These are phyloP conservation scores for Eucalyptus erythrocorys DNA, from an alignment of 345 rosid genomes.

Conservation along the genomic window DNA sequence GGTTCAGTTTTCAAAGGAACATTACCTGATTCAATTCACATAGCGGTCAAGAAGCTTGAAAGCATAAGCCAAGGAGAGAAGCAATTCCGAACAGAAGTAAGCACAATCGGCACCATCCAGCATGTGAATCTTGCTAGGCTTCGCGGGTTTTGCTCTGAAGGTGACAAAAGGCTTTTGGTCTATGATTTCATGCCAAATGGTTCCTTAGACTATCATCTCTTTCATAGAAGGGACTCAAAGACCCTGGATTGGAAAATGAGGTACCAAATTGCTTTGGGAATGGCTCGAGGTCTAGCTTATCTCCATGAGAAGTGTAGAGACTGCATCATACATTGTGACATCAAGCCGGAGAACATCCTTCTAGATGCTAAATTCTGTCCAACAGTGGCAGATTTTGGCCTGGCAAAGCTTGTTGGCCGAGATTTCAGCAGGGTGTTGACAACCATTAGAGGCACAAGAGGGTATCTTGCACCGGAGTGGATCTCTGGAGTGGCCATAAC, in stretches of 20 bases:
- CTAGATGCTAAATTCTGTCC: constrained; percentile 57
- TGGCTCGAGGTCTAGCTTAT: constrained; percentile 66
- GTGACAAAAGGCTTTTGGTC: constrained; percentile 43
- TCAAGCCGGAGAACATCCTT: constrained; percentile 81
- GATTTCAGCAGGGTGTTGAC: constrained; percentile 81
- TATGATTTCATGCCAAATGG: constrained; percentile 85
- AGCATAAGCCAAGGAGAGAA: constrained; percentile 75
- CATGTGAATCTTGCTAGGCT: constrained; percentile 76
- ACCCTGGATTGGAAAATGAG: constrained; percentile 48
- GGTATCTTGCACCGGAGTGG: constrained; percentile 92
- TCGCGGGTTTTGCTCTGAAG: constrained; percentile 79
- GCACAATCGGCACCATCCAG: constrained; percentile 70
- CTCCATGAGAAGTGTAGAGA: constrained; percentile 82
- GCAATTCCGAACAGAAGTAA: constrained; percentile 75
- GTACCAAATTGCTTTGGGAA: constrained; percentile 56
- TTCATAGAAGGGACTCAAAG: constrained; percentile 10
- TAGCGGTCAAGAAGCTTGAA: constrained; percentile 84
- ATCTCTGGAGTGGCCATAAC: constrained; percentile 73
- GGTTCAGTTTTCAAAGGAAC: constrained; percentile 79
- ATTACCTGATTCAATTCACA: constrained; percentile 40
- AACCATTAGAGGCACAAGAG: constrained; percentile 89
- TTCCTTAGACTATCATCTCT: constrained; percentile 54
- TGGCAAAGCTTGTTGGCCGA: constrained; percentile 78
- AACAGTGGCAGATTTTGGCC: constrained; percentile 80
- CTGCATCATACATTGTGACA: constrained; percentile 81